These are phyloP conservation scores for Solanum sejunctum DNA, from an alignment of 257 asterid genomes.

Conservation along the genomic window DNA sequence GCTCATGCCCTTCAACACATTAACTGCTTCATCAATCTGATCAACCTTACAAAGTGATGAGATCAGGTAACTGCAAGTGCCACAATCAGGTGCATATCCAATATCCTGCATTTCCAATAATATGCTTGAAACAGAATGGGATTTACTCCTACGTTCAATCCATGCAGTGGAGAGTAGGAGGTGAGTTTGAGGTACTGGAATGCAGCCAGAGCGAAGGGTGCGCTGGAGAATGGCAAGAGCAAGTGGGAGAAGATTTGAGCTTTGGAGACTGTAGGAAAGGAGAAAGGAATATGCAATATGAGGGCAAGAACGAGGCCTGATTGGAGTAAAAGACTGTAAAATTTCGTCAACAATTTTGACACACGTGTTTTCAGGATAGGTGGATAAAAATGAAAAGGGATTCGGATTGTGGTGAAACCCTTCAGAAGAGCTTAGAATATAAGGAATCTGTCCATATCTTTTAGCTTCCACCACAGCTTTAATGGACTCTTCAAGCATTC, in stretches of 20 bases:
- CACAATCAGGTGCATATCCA: conserved; percentile 58
- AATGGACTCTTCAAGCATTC: conserved; percentile 31
- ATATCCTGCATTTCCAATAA: conserved; percentile 44
- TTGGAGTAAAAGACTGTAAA: conserved; percentile 40
- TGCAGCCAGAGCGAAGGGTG: conserved; percentile 66
- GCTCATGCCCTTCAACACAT: conserved; percentile 48
- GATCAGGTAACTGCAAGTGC: conserved; percentile 66
- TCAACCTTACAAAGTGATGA: conserved; percentile 62
- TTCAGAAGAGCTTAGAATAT: conserved; percentile 25
- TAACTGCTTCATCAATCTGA: conserved; percentile 38
- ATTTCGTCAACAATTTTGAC: conserved; percentile 34
- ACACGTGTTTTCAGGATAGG: conserved; percentile 21
- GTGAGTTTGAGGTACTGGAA: conserved; percentile 50
- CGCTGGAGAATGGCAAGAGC: conserved; percentile 59
- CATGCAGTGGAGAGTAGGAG: conserved; percentile 56
- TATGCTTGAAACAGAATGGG: conserved; percentile 20
- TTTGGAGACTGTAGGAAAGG: conserved; percentile 46
- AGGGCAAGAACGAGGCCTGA: conserved; percentile 54
- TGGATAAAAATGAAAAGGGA: conserved; percentile 54
- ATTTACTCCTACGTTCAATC: conserved; percentile 19
- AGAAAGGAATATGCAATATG: conserved; percentile 42
- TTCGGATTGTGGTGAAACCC: conserved; percentile 22
- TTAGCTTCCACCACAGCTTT: conserved; percentile 42
- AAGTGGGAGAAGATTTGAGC: conserved; percentile 44
- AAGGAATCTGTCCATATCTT: conserved; percentile 43